Base-by-base conservation (phyloP, 306 rosid genomes). In the Arachis stenosperma region DNA sequence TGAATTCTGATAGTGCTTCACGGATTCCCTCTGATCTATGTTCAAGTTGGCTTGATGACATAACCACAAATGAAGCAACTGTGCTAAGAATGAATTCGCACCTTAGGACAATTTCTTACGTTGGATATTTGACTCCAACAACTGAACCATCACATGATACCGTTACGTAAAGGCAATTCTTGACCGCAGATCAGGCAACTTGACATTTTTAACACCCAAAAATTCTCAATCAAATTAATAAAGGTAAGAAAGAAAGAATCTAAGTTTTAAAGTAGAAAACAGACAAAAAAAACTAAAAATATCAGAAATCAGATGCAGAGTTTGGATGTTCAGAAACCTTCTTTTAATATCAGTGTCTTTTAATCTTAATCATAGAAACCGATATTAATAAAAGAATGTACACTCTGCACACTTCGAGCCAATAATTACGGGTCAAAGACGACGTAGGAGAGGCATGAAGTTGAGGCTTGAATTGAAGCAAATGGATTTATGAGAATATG, bases 1-100 rank as follows among this genome's bases (percentile, higher is more conserved):
- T 13, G 59, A 50, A 66, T 66, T 47, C 47, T 42, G 69, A 65
- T 9, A 6, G 22, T 46, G 70, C 70, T 46, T 65, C 15, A 14
- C 41, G 29, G 47, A 11, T 46, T 65, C 42, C 22, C 8, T 46
- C 10, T 46, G n/a, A 14, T 6, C 55, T 65, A 17, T 13, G 10
- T 44, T 64, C 39, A 43, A 64, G n/a, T 14, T 42, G 8, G 15
- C 39, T 62, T 62, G n/a, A 63, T 5, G 9, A 22, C 27, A 22
- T 22, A 22, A 22, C 8, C 22, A 27, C 70, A 10, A 44, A 44
- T 9, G 6, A 29, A 10, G 37, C 41, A 5, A 65, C n/a, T 27
- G 27, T 11, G 4, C 43, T 5, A 65, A 65, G 6, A 10, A 46
- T 27, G 29, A 42, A 46, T 64, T 15, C 40, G 17, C 40, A 10